Conservation (phyloP, 768 basidiomycete species). For the Stropharia rugosoannulata region DNA sequence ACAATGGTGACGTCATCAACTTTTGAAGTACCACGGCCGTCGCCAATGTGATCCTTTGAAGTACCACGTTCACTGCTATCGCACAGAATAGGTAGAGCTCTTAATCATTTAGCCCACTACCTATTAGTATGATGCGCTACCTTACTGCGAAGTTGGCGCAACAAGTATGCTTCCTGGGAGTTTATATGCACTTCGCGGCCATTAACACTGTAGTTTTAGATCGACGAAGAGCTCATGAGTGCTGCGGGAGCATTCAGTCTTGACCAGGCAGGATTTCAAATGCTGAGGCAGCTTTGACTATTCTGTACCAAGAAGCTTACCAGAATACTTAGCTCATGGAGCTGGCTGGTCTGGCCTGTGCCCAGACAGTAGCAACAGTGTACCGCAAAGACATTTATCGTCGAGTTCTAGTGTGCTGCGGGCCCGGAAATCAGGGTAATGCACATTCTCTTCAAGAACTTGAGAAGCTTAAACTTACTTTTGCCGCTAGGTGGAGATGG, state of each 20-base stretch:
- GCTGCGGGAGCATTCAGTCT: slow-evolving; percentile 88
- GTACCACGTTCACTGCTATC: no score
- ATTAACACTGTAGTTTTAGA: slow-evolving; percentile 41
- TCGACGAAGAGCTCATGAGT: slow-evolving; percentile 94
- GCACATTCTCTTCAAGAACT: background rate
- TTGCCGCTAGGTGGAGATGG: slow-evolving; percentile 81
- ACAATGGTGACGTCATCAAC: no score
- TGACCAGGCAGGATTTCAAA: slow-evolving; percentile 63
- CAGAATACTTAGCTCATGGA: slow-evolving; percentile 76
- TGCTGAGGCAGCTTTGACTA: background rate
- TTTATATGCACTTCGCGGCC: background rate
- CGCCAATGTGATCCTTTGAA: no score
- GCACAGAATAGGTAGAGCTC: no score
- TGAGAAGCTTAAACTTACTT: background rate
- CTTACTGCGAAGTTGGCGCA: no score
- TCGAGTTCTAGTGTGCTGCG: slow-evolving; percentile 91
- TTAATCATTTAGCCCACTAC: no score
- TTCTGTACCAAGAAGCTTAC: background rate
- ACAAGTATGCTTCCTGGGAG: background rate
- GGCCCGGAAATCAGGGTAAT: slow-evolving; percentile 90
- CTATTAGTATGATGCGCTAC: no score
- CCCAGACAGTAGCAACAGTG: slow-evolving; percentile 79
- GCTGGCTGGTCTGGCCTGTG: slow-evolving; percentile 91
- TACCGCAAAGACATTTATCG: slow-evolving; percentile 69
- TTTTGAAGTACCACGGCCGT: no score